Percentiles rank a stretch among this genome's conserved stretches.
phyloP scores from a whole-genome alignment of 202 grass and related monocot species.

The Hordeum pubiflorum region DNA sequence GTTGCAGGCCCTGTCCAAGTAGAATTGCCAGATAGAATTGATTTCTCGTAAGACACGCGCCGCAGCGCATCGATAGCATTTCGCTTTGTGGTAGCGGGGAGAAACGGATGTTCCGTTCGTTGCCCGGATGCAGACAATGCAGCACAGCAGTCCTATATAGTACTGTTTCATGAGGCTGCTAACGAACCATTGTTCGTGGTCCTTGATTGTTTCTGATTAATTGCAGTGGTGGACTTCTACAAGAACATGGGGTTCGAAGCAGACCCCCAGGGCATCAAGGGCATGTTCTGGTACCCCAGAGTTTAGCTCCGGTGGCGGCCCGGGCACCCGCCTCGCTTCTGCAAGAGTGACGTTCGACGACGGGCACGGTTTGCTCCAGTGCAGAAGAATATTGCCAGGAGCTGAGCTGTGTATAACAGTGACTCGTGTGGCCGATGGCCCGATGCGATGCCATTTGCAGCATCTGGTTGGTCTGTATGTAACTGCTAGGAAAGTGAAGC shows the following conservation, averaged over 20 bases:
- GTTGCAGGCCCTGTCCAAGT: not conserved
- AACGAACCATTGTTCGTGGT: not conserved
- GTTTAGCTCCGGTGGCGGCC: conserved; percentile 7
- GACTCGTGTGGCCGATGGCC: not conserved
- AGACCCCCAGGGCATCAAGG: conserved; percentile 95
- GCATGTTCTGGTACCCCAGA: conserved; percentile 95
- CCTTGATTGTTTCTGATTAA: not conserved
- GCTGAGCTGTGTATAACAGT: not conserved
- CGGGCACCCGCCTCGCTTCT: not conserved
- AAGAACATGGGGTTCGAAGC: conserved; percentile 94
- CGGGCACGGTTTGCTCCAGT: not conserved
- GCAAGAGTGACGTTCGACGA: not conserved
- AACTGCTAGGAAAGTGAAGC: not conserved
- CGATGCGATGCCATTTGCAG: not conserved
- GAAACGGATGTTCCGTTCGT: not conserved
- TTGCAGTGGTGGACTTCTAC: conserved; percentile 93
- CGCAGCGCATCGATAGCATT: not conserved
- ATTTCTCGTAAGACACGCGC: no score
- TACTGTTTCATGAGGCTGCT: not conserved
- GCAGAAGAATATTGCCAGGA: not conserved
- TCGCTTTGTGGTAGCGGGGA: not conserved
- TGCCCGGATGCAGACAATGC: not conserved
- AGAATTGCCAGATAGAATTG: not conserved
- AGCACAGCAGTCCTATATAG: not conserved
- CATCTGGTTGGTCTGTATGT: not conserved